phyloP scores from a whole-genome alignment of 2,329 filamentous ascomycete species.

The Ceratocystis cubensis region DNA sequence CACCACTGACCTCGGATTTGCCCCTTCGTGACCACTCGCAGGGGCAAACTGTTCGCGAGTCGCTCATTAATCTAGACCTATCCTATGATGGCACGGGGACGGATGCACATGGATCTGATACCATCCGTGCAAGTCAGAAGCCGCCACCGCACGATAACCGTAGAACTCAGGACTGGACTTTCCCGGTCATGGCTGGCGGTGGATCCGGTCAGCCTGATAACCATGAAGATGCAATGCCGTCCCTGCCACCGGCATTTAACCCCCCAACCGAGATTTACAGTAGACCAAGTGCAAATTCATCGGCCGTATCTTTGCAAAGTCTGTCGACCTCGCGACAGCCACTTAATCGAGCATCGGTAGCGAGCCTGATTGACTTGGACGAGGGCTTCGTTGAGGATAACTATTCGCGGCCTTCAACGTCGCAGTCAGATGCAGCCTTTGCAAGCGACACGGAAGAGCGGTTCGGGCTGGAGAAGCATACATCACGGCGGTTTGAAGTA shows the following conservation, averaged over 20 bases:
- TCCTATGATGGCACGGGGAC: constrained; percentile 27
- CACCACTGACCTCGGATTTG: constrained; percentile 31
- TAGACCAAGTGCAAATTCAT: constrained; percentile 13
- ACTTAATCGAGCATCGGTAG: constrained; percentile 29
- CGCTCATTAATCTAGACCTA: constrained; percentile 36
- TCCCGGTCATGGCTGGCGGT: constrained; percentile 24
- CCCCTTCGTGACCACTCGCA: constrained; percentile 33
- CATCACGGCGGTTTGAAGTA: constrained; percentile 15
- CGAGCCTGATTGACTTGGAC: constrained; percentile 30
- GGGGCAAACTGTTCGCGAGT: constrained; percentile 31
- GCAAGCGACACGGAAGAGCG: constrained; percentile 21
- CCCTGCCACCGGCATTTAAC: constrained; percentile 5
- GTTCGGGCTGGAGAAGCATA: constrained; percentile 22
- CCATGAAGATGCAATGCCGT: constrained; percentile 12
- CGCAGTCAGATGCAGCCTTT: constrained; percentile 22
- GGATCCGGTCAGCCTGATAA: constrained; percentile 16
- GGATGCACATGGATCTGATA: constrained; percentile 11
- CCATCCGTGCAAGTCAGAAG: constrained; percentile 14
- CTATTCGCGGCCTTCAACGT: constrained; percentile 20
- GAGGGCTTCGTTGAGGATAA: constrained; percentile 23
- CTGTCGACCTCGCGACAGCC: neutral
- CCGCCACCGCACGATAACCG: constrained; percentile 24
- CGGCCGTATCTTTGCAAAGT: constrained; percentile 5
- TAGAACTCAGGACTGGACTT: constrained; percentile 41
- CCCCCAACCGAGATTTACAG: constrained; percentile 19